Conservation (phyloP, 2,329 filamentous ascomycete genomes). For the Pseudocercospora pini-densiflorae region DNA sequence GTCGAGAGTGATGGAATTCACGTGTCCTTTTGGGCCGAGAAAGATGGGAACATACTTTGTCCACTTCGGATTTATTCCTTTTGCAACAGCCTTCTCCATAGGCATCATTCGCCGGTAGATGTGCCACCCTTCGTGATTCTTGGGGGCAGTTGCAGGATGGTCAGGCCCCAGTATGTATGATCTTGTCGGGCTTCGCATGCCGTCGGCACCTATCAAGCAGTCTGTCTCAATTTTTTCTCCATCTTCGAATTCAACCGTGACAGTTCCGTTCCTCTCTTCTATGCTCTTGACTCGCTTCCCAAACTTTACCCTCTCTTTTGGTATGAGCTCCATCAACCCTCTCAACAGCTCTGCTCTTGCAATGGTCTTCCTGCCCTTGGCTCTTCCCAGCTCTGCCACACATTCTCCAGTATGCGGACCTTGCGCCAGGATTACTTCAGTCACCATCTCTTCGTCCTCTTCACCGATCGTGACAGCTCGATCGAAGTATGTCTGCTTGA, state of each 20-base stretch:
- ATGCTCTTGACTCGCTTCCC: slow-evolving; percentile 49
- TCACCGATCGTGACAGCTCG: slow-evolving; percentile 55
- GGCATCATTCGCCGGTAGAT: slow-evolving; percentile 40
- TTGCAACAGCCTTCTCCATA: slow-evolving; percentile 33
- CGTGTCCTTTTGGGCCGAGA: slow-evolving; percentile 38
- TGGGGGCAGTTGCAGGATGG: slow-evolving; percentile 38
- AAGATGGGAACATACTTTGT: slow-evolving; percentile 38
- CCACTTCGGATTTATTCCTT: slow-evolving; percentile 38
- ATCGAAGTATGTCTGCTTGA: slow-evolving; percentile 53
- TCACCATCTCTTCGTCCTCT: slow-evolving; percentile 40
- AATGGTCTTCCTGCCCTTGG: slow-evolving; percentile 43
- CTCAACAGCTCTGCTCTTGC: slow-evolving; percentile 57
- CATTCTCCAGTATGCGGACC: slow-evolving; percentile 47
- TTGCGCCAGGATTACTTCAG: slow-evolving; percentile 40
- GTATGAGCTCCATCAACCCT: slow-evolving; percentile 53
- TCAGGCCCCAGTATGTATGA: slow-evolving; percentile 48
- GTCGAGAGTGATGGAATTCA: slow-evolving; percentile 41
- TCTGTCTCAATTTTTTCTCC: slow-evolving; percentile 51
- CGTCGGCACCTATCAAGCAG: slow-evolving; percentile 58
- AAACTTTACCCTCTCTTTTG: slow-evolving; percentile 48
- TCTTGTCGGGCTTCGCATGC: slow-evolving; percentile 55
- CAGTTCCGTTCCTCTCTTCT: slow-evolving; percentile 35
- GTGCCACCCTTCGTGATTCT: slow-evolving; percentile 41
- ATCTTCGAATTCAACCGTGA: slow-evolving; percentile 54
- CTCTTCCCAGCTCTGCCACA: slow-evolving; percentile 44